Base-by-base conservation (phyloP, 2,329 filamentous ascomycete species). In the Cadophora sp. region DNA sequence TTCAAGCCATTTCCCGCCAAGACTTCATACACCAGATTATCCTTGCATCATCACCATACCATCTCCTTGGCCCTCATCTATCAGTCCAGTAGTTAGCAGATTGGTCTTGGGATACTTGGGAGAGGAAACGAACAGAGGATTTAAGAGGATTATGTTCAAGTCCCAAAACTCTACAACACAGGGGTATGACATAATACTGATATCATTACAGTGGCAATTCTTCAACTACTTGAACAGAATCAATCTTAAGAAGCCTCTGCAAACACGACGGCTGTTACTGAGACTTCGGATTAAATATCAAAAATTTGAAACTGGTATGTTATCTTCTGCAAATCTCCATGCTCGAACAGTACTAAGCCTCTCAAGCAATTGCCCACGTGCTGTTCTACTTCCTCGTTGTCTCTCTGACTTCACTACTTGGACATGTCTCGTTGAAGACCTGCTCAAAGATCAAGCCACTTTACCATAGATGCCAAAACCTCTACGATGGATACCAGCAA, bases 401-500 rank as follows among this genome's bases (percentile, higher is more conserved):
- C 18, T 18, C 5, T 0, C 6, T 33, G 1, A 60, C 39, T 45
- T 33, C 16, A 18, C 22, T 39, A 24, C 20, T 58, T 41, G 58
- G 43, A 33, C 41, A 60, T 60, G 58, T 22, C 24, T 60, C 5
- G 24, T 60, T 47, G 14, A 60, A 30, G 27, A 14, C 27, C 16
- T 27, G 0, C 33, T 18, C 9, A 4, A 14, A 18, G 8, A 39
- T n/a, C 27, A 16, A 20, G 8, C 18, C n/a, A 47, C 5, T 27
- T 27, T n/a, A 20, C 11, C 55, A 64, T 59, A 53, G 53, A 64
- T 24, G 30, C 7, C 20, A 48, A 24, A 47, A 45, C 18, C 20
- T 47, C 33, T 22, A 45, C 22, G 7, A 60, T 53, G 55, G 65
- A 67, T 6, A 6, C 22, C 51, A 59, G 33, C 22, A 43, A 14